Conservation (phyloP, 495 filamentous ascomycete species). For the Chaetomium cochliodes region DNA sequence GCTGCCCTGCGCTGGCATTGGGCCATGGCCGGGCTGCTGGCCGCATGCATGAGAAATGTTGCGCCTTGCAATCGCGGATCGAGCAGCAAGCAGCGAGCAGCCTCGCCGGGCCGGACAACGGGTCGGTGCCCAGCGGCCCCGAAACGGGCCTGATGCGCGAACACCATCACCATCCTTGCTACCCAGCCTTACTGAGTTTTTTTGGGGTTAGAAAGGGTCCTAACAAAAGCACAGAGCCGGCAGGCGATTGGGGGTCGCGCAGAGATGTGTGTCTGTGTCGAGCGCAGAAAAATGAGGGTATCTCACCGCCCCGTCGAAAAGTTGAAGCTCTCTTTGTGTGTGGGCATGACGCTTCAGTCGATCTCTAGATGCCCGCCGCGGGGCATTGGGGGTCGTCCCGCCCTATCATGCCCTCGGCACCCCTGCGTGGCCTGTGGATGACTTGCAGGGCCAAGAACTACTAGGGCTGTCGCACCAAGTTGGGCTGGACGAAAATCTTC, state of each 20-base stretch:
- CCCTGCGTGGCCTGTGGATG: slow-evolving; percentile 23
- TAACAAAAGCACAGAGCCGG: neutral
- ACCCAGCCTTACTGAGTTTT: neutral
- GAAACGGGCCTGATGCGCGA: neutral
- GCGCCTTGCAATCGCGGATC: neutral
- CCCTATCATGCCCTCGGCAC: slow-evolving; percentile 18
- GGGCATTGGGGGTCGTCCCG: slow-evolving; percentile 10
- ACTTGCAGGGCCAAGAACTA: slow-evolving; percentile 26
- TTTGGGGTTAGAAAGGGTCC: neutral
- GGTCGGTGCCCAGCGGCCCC: slow-evolving; percentile 4
- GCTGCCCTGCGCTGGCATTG: neutral
- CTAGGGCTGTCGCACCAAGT: slow-evolving; percentile 17
- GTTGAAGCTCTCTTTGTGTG: neutral
- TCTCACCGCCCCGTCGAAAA: neutral
- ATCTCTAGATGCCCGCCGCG: neutral
- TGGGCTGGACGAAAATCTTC: slow-evolving; percentile 20
- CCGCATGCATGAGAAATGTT: neutral
- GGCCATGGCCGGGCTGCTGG: neutral
- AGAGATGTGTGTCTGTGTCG: neutral
- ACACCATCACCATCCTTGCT: neutral
- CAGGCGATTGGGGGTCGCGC: no score
- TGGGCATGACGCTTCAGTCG: neutral
- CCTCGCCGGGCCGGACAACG: slow-evolving; percentile 7
- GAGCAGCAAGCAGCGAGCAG: no score
- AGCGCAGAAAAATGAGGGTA: neutral